A percentile compares a stretch with the other conserved stretches of the same genome.
phyloP scores from a whole-genome alignment of 345 rosid species.

The Hevea brasiliensis region DNA sequence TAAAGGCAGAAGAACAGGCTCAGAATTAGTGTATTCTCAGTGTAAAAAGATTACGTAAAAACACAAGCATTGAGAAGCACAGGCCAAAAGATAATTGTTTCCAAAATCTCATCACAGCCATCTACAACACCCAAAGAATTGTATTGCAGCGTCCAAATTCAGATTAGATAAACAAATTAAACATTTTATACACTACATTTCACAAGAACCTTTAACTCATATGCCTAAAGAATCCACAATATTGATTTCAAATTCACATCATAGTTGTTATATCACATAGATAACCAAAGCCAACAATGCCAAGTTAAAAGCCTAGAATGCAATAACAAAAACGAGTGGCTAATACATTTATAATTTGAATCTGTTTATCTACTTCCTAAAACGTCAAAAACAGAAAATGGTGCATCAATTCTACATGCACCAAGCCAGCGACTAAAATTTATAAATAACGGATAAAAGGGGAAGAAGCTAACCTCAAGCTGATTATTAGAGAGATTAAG shows the following conservation, averaged over 20 bases:
- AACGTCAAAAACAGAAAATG: too few relatives aligned
- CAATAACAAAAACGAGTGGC: neutral
- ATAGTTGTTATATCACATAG: neutral
- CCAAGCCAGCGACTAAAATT: neutral
- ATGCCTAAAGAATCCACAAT: neutral
- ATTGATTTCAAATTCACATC: neutral
- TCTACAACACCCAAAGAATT: too few relatives aligned
- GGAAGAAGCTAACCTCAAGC: conserved; percentile 50
- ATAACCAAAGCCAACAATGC: neutral
- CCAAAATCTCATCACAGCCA: too few relatives aligned
- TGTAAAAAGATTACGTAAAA: too few relatives aligned
- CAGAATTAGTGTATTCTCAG: too few relatives aligned
- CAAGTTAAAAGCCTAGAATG: neutral
- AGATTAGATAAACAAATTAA: too few relatives aligned
- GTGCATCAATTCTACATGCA: neutral
- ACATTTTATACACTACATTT: neutral
- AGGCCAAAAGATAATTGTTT: too few relatives aligned
- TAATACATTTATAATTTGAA: too few relatives aligned
- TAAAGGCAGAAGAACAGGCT: too few relatives aligned
- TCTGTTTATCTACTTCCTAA: neutral
- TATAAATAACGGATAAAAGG: neutral
- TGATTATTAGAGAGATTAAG: conserved; percentile 72
- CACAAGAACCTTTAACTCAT: neutral
- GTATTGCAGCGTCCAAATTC: too few relatives aligned
- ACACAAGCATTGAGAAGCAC: too few relatives aligned